Base-by-base conservation (phyloP, 225 moss, liverwort and hornwort species). In the Sphagnum tenellum region DNA sequence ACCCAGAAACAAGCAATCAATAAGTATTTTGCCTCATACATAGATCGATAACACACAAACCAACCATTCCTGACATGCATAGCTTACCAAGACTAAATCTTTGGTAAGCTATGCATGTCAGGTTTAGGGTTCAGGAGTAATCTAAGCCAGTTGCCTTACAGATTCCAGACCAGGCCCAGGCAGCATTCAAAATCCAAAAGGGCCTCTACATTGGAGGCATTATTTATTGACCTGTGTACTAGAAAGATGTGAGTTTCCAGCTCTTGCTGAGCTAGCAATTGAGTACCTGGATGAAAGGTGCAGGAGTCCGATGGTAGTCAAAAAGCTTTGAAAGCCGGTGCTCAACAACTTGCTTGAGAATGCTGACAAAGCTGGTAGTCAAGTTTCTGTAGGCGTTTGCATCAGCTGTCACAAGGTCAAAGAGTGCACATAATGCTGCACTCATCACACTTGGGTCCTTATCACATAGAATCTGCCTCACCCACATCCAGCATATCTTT, bases 381-480 rank as follows among this genome's bases (percentile, higher is more conserved):
- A 98, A 78, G 50, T 71, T 64, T 76, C 89, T 90, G 76, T 83
- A 93, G 3, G 77, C 74, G 65, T 84, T 81, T 4, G 81, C 74
- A 67, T 93, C 90, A 47, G 77, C 68, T 44, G 89, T 82, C 45
- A 93, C 87, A 68, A 93, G 76, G 70, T 98, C 98, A 67, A 78
- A 82, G 6, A 98, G 79, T 50, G 90, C 90, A 86, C 98, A 98
- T 0, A 98, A 72, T 46, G 98, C 90, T 62, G 98, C 90, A 76
- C 98, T 93, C 85, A 90, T 89, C 74, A 93, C 98, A 69, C 98
- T 93, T 51, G 98, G 98, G 74, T 98, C 93, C 73, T 88, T 89
- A 64, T 98, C 98, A 57, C 80, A 81, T 14, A 93, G 71, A 57
- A 86, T 89, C 94, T 94, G 90, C 77, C 65, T 0, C 75, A 70